Percentiles rank a stretch among this genome's conserved stretches.
phyloP scores from a whole-genome alignment of 2,329 filamentous ascomycete species.

The Conoideocrella luteorostrata region DNA sequence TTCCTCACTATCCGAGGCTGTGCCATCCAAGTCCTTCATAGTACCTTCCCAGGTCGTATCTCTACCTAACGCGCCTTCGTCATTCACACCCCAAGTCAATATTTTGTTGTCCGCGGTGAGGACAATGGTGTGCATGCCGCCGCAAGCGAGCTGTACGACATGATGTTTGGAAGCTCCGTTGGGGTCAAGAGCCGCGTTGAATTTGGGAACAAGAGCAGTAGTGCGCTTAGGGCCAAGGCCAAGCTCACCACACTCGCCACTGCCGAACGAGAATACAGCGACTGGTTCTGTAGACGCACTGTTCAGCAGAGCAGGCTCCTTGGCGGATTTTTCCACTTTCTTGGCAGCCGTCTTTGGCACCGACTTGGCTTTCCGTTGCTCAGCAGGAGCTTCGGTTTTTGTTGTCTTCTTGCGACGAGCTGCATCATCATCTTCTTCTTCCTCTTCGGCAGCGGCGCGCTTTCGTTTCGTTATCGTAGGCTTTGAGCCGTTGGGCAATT shows the following conservation, averaged over 20 bases:
- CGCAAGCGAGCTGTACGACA: conserved; percentile 69
- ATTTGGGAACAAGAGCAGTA: conserved; percentile 25
- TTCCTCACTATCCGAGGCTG: conserved; percentile 45
- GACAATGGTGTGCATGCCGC: conserved; percentile 75
- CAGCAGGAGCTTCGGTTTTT: conserved; percentile 5
- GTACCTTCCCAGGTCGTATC: conserved; percentile 65
- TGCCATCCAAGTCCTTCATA: conserved; percentile 49
- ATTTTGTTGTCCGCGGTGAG: conserved; percentile 77
- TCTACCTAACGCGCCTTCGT: conserved; percentile 73
- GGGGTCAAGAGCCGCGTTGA: conserved; percentile 69
- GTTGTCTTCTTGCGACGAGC: conserved; percentile 7
- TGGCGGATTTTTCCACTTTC: conserved; percentile 21
- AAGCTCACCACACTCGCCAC: conserved; percentile 74
- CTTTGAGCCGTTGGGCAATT: not conserved
- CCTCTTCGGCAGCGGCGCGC: conserved; percentile 8
- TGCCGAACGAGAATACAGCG: conserved; percentile 74
- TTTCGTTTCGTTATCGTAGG: conserved; percentile 8
- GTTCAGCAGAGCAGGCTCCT: conserved; percentile 20
- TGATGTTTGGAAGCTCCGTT: conserved; percentile 53
- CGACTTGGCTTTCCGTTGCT: conserved; percentile 4
- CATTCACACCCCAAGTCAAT: conserved; percentile 82
- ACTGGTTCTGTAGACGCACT: conserved; percentile 52
- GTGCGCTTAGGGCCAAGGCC: conserved; percentile 61
- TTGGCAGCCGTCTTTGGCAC: conserved; percentile 5
- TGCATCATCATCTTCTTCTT: conserved; percentile 3